phyloP scores from a whole-genome alignment of 352 stramenopile genomes.

The Pythium monospermum region DNA sequence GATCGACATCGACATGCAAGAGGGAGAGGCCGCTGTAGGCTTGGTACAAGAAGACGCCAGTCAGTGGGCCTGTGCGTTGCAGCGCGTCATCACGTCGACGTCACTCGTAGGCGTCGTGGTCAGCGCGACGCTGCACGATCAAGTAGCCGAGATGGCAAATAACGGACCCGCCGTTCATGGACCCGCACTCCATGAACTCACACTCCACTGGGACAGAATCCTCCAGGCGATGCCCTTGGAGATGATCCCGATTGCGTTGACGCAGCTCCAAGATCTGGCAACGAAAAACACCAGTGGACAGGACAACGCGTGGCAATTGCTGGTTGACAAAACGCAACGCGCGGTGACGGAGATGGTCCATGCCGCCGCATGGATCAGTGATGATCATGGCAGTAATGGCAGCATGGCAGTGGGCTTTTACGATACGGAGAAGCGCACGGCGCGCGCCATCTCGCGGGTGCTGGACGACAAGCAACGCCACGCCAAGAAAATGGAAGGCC shows the following conservation, averaged over 20 bases:
- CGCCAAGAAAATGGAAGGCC: not conserved
- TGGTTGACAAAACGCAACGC: conserved; percentile 11
- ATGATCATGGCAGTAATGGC: too few relatives aligned
- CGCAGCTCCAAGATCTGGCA: conserved; percentile 1
- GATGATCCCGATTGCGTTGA: conserved; percentile 14
- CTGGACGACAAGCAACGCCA: conserved; percentile 2
- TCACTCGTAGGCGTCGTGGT: too few relatives aligned
- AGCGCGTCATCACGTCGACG: not conserved
- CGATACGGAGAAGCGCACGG: not conserved
- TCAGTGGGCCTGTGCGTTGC: not conserved
- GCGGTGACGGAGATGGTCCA: not conserved
- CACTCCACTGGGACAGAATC: not conserved
- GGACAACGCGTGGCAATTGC: conserved; percentile 6
- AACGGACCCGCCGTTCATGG: not conserved
- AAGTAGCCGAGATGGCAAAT: not conserved
- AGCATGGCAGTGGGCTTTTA: conserved; percentile 5
- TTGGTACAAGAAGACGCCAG: not conserved
- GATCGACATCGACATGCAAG: not conserved
- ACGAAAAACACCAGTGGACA: too few relatives aligned
- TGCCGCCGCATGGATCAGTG: not conserved
- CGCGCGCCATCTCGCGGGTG: not conserved
- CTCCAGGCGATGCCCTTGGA: not conserved
- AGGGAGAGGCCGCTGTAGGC: not conserved
- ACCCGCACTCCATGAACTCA: not conserved
- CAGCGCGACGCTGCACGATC: not conserved